Conservation (phyloP, 2,329 filamentous ascomycete species). For the Xylaria sp. region DNA sequence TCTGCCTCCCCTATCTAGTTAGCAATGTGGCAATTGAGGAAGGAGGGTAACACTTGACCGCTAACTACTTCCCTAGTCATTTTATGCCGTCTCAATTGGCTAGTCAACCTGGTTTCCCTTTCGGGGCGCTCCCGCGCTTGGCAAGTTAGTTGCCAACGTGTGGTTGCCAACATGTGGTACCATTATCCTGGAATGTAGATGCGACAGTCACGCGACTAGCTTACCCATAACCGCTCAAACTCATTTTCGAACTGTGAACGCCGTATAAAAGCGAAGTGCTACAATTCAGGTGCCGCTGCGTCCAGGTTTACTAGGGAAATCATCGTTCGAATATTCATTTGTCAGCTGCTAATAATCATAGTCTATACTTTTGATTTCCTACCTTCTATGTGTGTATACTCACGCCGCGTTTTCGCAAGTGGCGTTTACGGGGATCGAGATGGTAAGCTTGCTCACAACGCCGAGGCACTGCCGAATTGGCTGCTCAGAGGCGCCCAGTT, state of each 20-base stretch:
- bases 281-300: not conserved
- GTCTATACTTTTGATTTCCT: not conserved
- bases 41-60: slow-evolving; percentile 35
- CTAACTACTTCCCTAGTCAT: slow-evolving; percentile 16
- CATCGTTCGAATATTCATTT: not conserved
- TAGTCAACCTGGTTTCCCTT: slow-evolving; percentile 7
- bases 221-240: slow-evolving; percentile 4
- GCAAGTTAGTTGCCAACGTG: slow-evolving; percentile 8
- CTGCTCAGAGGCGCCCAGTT: slow-evolving; percentile 7
- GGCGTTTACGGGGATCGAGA: not conserved
- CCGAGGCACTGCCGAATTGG: slow-evolving; percentile 34
- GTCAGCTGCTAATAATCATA: not conserved
- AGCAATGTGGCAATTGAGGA: slow-evolving; percentile 31
- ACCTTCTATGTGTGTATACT: not conserved
- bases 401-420: not conserved
- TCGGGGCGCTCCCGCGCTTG: slow-evolving; percentile 19
- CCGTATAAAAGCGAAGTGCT: not conserved
- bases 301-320: not conserved
- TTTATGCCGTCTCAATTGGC: slow-evolving; percentile 27
- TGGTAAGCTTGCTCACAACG: not conserved
- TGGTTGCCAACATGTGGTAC: slow-evolving; percentile 15
- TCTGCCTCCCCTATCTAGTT: slow-evolving; percentile 33
- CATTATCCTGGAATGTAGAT: slow-evolving; percentile 4
- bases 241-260: not conserved
- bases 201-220: slow-evolving; percentile 4